phyloP scores from a whole-genome alignment of 768 basidiomycete species.

The Chalciporus piperatus region DNA sequence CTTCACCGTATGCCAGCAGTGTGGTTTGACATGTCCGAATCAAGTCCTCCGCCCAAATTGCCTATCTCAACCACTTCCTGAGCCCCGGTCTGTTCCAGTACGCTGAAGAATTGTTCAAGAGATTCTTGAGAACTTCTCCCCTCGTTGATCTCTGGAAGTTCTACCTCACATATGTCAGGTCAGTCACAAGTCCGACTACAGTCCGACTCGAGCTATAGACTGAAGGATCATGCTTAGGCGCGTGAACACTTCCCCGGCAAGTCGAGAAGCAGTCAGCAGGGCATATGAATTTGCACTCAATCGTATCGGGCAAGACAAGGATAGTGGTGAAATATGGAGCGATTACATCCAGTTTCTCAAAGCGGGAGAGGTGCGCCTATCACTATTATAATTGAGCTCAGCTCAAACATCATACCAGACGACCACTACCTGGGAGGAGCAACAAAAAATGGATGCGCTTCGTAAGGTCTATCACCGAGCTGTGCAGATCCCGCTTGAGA shows the following conservation, averaged over 20 bases:
- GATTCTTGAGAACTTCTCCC: conserved; percentile 80
- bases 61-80: conserved; percentile 77
- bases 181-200: conserved; percentile 31
- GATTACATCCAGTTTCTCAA: conserved; percentile 92
- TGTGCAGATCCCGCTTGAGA: conserved; percentile 91
- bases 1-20: conserved; percentile 22
- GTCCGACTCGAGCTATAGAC: conserved; percentile 5
- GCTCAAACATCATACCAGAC: conserved; percentile 38
- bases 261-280: conserved; percentile 76
- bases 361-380: conserved; percentile 62
- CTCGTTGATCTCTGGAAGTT: conserved; percentile 91
- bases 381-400: background rate
- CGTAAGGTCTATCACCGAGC: conserved; percentile 92
- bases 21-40: conserved; percentile 24
- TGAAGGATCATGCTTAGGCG: conserved; percentile 44
- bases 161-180: conserved; percentile 92
- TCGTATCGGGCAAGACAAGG: conserved; percentile 88
- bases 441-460: conserved; percentile 91
- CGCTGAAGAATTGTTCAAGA: conserved; percentile 87
- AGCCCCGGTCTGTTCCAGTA: conserved; percentile 63
- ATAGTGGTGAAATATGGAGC: conserved; percentile 88
- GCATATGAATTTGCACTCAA: conserved; percentile 93
- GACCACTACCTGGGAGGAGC: conserved; percentile 89
- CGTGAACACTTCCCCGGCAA: conserved; percentile 60
- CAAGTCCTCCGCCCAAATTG: conserved; percentile 81